Percentiles rank a stretch among this genome's conserved stretches.
Evolutionary conservation across 306 rosid species (phyloP).

Genomic region (Vigna unguiculata): DNA sequence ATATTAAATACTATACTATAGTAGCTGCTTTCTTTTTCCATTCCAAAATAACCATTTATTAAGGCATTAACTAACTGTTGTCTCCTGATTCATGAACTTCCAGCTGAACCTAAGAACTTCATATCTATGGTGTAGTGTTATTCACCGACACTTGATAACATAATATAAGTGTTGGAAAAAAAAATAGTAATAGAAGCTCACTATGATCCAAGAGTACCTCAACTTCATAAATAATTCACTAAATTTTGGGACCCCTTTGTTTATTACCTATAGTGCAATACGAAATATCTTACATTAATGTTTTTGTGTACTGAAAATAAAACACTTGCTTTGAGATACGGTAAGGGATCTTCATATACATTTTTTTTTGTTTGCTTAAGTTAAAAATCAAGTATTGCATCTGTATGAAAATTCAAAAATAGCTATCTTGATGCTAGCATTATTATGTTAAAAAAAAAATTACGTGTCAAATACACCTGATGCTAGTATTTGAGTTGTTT

Average conservation of each 20-base stretch:
- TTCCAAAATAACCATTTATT: background rate
- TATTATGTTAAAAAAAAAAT: too few relatives aligned
- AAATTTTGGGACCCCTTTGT: background rate
- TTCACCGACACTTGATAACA: constrained; percentile 11
- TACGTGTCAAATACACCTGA: fast-evolving
- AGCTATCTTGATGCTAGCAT: too few relatives aligned
- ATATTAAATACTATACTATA: background rate
- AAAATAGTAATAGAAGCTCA: background rate
- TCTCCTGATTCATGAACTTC: background rate
- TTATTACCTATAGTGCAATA: background rate
- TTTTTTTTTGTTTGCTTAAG: too few relatives aligned
- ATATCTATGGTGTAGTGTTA: background rate
- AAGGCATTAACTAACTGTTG: background rate
- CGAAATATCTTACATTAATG: constrained; percentile 2
- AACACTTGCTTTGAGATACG: background rate
- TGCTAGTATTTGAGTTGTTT: fast-evolving
- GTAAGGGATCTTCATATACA: background rate
- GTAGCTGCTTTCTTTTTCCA: background rate
- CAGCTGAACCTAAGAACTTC: constrained; percentile 19
- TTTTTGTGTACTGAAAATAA: background rate
- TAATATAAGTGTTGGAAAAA: background rate
- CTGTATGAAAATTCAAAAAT: too few relatives aligned
- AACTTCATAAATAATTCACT: too few relatives aligned
- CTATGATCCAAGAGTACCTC: background rate
- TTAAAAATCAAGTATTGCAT: too few relatives aligned